These are phyloP conservation scores for Centaurea solstitialis DNA, from an alignment of 129 eudicot species.

Conservation along the genomic window DNA sequence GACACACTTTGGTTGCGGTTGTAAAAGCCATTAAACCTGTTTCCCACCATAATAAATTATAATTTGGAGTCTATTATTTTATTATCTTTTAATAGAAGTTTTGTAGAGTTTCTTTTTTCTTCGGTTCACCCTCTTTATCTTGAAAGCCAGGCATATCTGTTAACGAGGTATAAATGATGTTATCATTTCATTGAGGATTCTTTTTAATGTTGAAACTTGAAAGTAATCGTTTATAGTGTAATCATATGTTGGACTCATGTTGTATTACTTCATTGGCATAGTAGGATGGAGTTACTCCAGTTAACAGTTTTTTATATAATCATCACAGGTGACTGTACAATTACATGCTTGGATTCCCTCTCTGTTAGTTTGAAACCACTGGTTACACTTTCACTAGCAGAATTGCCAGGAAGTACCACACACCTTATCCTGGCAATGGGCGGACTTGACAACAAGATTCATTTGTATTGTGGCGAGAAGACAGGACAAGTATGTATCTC, in stretches of 20 bases:
- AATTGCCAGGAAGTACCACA: constrained; percentile 64
- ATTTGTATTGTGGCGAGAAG: constrained; percentile 72
- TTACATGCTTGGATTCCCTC: constrained; percentile 67
- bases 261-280: background rate
- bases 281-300: background rate
- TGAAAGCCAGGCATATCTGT: background rate
- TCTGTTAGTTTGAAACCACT: constrained; percentile 75
- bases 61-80: background rate
- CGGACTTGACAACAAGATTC: constrained; percentile 93
- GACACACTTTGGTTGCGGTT: background rate
- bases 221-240: background rate
- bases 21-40: background rate
- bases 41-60: background rate
- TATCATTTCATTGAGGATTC: background rate
- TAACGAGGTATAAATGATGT: background rate
- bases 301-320: constrained; percentile 16
- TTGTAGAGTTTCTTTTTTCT: background rate
- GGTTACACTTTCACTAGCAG: constrained; percentile 87
- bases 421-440: constrained; percentile 85
- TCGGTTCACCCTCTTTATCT: background rate
- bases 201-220: background rate
- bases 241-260: background rate
- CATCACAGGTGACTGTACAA: constrained; percentile 65
- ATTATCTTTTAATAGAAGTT: background rate
- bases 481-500: constrained; percentile 68